phyloP scores from a whole-genome alignment of 163 green algal genomes.

The Picocystis sp. region DNA sequence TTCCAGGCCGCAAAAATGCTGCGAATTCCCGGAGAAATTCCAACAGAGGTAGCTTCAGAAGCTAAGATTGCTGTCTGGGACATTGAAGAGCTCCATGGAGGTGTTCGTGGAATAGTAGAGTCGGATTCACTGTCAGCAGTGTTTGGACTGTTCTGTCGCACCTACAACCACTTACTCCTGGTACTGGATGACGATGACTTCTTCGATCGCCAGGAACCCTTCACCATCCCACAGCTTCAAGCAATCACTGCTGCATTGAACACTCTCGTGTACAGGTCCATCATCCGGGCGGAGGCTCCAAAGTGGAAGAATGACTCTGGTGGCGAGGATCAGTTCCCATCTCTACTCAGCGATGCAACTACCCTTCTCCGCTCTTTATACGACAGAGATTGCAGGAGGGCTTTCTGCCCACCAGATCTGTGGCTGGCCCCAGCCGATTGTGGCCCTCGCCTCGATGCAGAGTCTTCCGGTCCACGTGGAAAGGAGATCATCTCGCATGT shows the following conservation, averaged over 20 bases:
- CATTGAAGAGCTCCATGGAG: no score
- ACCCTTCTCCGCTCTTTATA: constrained; percentile 34
- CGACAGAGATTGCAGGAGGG: constrained; percentile 43
- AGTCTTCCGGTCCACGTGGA: no score
- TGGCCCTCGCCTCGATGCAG: not conserved
- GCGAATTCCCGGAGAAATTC: no score
- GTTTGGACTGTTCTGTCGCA: constrained; percentile 12
- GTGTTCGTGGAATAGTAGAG: no score
- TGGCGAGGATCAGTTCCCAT: not conserved
- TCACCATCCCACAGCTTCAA: constrained; percentile 29
- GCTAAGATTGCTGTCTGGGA: no score
- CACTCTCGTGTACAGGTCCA: constrained; percentile 40
- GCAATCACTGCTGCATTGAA: constrained; percentile 51
- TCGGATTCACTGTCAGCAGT: no score
- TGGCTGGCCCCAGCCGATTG: constrained; percentile 48
- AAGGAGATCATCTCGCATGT: no score
- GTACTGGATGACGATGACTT: constrained; percentile 73
- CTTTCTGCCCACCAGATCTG: constrained; percentile 51
- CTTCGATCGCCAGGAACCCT: constrained; percentile 29
- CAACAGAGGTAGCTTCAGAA: no score
- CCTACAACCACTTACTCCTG: constrained; percentile 46
- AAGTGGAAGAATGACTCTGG: no score
- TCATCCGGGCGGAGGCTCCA: no score
- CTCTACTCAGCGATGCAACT: constrained; percentile 7
- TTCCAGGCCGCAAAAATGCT: no score